Evolutionary conservation across 2,329 filamentous ascomycete genomes (phyloP), one percentile per base, ranked within the genome.

Genomic region (Chaetomium olivaceum): DNA sequence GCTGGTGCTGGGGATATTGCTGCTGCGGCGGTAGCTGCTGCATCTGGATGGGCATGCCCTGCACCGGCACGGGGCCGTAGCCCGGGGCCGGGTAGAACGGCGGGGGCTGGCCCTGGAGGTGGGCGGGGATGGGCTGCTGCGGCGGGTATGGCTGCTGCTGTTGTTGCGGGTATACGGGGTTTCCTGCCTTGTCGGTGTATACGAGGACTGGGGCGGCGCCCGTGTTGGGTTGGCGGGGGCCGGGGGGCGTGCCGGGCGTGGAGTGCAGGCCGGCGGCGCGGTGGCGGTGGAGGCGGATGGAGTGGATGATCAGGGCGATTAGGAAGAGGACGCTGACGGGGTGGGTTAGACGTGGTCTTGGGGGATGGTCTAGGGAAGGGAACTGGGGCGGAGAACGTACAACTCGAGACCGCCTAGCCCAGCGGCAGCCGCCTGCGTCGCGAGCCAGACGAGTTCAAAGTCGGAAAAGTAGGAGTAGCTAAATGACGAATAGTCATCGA

Each of bases 351-450:
- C 7, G 7, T 12, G 3, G 46, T 23, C 19, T 23, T 48, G 8
- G 25, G 5, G n/a, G 27, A 29, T 3, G 27, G 27, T 29, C 27
- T n/a, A n/a, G 36, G 14, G 48, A 19, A 39, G 36, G 39, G 23
- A 21, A 61, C 33, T 1, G 9, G 33, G 9, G 9, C 6, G 8
- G 55, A 27, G 5, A 21, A 76, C 80, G 71, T 74, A 83, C 82
- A 81, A 82, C 36, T 80, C 69, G 0, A 82, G 14, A 1, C 74
- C 79, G 4, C 80, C 81, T 0, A 84, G 63, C 1, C 74, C 80
- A 4, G 78, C 74, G 0, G 76, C 77, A 3, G 76, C 78, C 0
- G 77, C 77, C 63, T 75, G 67, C 67, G 72, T 77, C 36, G 60
- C 64, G 73, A 71, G 2, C 50, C n/a, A 57, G 31, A 54, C 9